Conservation (phyloP, 169 alveolate genomes). For the Sarcocystis neurona region DNA sequence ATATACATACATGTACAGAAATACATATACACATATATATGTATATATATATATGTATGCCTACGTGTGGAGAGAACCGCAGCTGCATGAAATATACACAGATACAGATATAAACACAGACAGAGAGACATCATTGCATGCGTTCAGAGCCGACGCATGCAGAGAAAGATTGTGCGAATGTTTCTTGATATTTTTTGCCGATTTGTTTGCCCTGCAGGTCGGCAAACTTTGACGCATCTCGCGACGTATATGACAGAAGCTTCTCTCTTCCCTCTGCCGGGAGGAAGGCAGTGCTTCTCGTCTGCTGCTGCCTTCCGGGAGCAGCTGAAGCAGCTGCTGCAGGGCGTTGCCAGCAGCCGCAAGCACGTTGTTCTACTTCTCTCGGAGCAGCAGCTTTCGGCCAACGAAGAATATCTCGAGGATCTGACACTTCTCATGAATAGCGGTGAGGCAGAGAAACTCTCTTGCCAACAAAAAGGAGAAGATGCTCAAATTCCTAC, state of each 20-base stretch:
- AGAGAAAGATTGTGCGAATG: no score
- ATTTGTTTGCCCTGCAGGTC: not conserved
- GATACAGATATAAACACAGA: no score
- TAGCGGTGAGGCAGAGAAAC: not conserved
- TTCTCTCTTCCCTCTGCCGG: not conserved
- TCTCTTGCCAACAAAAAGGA: no score
- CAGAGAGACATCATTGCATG: no score
- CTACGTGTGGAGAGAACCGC: no score
- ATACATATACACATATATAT: no score
- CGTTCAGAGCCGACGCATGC: no score
- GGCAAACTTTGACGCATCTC: slow-evolving; percentile 70
- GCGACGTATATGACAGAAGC: not conserved
- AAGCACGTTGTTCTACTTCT: not conserved
- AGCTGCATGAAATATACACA: no score
- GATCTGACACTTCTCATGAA: not conserved
- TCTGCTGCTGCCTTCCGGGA: not conserved
- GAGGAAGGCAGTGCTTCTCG: not conserved
- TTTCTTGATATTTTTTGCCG: no score
- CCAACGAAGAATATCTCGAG: slow-evolving; percentile 12
- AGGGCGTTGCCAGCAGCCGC: not conserved
- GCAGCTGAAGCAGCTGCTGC: not conserved
- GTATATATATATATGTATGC: no score
- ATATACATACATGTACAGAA: no score
- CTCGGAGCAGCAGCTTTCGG: not conserved
- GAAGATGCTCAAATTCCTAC: no score